Conservation (phyloP, 1,284 basidiomycete species). For the Gastroboletus turbinatus region DNA sequence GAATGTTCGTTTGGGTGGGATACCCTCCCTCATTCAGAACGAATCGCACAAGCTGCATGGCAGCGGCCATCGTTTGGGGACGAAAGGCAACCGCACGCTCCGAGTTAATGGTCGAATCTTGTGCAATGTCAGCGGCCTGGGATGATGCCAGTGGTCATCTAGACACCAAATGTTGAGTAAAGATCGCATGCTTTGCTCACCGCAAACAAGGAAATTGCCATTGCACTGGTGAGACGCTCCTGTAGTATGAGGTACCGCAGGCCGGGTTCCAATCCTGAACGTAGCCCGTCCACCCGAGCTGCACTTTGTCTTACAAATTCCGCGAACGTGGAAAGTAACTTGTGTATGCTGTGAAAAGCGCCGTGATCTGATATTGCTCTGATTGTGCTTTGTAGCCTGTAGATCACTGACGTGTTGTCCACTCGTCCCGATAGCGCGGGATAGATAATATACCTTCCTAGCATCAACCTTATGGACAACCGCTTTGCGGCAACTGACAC, state of each 20-base stretch:
- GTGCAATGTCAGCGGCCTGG: conserved; percentile 24
- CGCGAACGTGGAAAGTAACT: conserved; percentile 16
- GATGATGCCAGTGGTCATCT: not conserved
- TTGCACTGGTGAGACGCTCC: conserved; percentile 47
- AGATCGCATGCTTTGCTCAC: conserved; percentile 36
- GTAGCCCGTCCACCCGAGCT: conserved; percentile 11
- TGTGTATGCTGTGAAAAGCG: conserved; percentile 17
- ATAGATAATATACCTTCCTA: conserved; percentile 54
- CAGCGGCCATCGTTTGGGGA: conserved; percentile 45
- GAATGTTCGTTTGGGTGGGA: conserved; percentile 14
- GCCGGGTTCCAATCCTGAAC: conserved; percentile 2
- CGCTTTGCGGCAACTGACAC: conserved; percentile 61
- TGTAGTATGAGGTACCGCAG: conserved; percentile 26
- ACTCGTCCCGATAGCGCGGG: conserved; percentile 28
- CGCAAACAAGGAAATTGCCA: conserved; percentile 55
- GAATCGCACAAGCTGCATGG: conserved; percentile 47
- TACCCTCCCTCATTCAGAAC: conserved; percentile 35
- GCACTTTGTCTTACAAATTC: conserved; percentile 27
- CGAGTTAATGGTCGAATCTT: not conserved
- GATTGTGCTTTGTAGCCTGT: not conserved
- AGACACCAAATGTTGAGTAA: not conserved
- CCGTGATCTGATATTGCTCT: not conserved
- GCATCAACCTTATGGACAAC: conserved; percentile 51
- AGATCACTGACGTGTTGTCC: conserved; percentile 21
- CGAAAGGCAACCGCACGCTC: conserved; percentile 31